phyloP scores from a whole-genome alignment of 2,329 filamentous ascomycete species.

The Colletotrichum scovillei region DNA sequence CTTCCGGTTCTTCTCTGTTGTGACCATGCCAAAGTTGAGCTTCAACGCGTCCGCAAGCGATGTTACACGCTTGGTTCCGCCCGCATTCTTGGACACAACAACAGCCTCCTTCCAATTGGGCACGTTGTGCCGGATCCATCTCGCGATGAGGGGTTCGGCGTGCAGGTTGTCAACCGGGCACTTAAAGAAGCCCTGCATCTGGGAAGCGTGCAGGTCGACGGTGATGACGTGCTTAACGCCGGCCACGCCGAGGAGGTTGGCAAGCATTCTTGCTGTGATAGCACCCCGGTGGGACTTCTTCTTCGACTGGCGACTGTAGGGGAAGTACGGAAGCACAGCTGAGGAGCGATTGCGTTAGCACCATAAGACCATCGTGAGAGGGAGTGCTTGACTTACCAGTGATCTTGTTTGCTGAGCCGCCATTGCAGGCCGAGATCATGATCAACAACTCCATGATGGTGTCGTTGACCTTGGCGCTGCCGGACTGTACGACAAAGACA shows the following conservation, averaged over 20 bases:
- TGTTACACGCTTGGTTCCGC: slow-evolving; percentile 96
- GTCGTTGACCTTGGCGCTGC: slow-evolving; percentile 96
- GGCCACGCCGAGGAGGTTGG: slow-evolving; percentile 91
- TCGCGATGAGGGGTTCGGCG: slow-evolving; percentile 92
- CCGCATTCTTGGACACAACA: slow-evolving; percentile 97
- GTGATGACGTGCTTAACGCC: slow-evolving; percentile 98
- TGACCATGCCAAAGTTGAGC: slow-evolving; percentile 97
- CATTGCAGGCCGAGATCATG: slow-evolving; percentile 99
- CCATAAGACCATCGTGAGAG: slow-evolving; percentile 18
- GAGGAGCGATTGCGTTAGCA: slow-evolving; percentile 24
- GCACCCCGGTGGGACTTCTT: slow-evolving; percentile 98
- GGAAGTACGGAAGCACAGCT: slow-evolving; percentile 95
- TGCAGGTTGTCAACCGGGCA: slow-evolving; percentile 98
- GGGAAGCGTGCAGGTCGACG: slow-evolving; percentile 94
- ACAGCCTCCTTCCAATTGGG: slow-evolving; percentile 90
- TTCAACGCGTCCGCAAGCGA: slow-evolving; percentile 95
- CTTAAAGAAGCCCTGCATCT: slow-evolving; percentile 99
- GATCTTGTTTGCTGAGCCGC: slow-evolving; percentile 95
- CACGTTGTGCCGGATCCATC: slow-evolving; percentile 94
- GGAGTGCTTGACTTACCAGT: slow-evolving; percentile 80
- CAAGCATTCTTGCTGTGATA: slow-evolving; percentile 96
- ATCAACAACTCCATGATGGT: slow-evolving; percentile 99
- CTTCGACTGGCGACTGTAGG: slow-evolving; percentile 99
- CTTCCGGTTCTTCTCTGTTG: slow-evolving; percentile 77
- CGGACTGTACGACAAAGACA: slow-evolving; percentile 98